A percentile compares a stretch with the other conserved stretches of the same genome.
These are phyloP conservation scores for Hippophae rhamnoides DNA, from an alignment of 306 rosid genomes.

Conservation along the genomic window DNA sequence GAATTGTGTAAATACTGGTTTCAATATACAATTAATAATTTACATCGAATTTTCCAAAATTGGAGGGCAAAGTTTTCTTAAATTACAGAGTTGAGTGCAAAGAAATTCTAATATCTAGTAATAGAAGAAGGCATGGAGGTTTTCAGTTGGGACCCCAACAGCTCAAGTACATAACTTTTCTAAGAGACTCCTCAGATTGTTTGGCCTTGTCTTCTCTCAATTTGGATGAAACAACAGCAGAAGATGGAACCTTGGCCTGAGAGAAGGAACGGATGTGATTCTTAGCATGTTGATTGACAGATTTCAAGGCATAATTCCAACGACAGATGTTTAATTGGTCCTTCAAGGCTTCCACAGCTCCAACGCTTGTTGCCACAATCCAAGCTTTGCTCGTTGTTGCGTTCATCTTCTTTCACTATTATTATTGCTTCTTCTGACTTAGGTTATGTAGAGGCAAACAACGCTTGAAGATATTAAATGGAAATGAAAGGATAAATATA, in stretches of 20 bases:
- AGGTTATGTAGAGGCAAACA: no score
- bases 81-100: no score
- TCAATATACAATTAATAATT: no score
- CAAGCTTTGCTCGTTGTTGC: conserved; percentile 9
- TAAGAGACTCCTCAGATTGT: conserved; percentile 48
- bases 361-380: conserved; percentile 25
- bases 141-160: conserved; percentile 46
- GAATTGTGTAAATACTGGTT: no score
- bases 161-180: conserved; percentile 56
- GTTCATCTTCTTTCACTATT: no score
- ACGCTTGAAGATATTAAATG: no score
- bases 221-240: conserved; percentile 21
- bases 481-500: no score
- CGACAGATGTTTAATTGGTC: conserved; percentile 47
- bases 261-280: conserved; percentile 19
- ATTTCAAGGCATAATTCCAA: conserved; percentile 27
- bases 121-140: no score
- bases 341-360: conserved; percentile 36
- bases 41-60: no score
- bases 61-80: no score
- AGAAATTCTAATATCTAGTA: no score
- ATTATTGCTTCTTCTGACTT: no score
- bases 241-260: conserved; percentile 19
- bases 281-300: conserved; percentile 26
- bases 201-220: conserved; percentile 29